These are phyloP conservation scores for Lathyrus tuberosus DNA, from an alignment of 306 rosid species.

Conservation along the genomic window DNA sequence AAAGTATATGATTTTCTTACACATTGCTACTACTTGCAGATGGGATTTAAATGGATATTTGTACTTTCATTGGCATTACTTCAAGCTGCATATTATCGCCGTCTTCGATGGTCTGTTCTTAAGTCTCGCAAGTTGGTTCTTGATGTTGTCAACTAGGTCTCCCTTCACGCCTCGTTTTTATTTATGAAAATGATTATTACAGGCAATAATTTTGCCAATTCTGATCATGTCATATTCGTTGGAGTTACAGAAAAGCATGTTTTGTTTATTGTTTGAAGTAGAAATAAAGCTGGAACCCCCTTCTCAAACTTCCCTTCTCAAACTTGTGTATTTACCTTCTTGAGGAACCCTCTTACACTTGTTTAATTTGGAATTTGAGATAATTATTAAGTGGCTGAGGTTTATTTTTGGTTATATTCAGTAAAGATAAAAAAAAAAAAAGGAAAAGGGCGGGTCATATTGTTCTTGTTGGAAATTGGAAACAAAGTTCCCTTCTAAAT, in stretches of 20 bases:
- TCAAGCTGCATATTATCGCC: conserved; percentile 94
- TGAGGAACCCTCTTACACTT: conserved; percentile 18
- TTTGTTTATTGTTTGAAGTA: conserved; percentile 50
- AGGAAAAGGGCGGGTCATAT: not conserved
- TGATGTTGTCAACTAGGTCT: conserved; percentile 90
- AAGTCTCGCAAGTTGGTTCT: conserved; percentile 99
- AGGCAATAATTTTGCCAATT: conserved; percentile 69
- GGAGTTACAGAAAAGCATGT: conserved; percentile 55
- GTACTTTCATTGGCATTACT: conserved; percentile 88
- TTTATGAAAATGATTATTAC: conserved; percentile 41
- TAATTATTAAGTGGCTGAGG: conserved; percentile 29
- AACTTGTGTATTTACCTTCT: conserved; percentile 41
- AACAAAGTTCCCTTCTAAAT: conserved; percentile 1
- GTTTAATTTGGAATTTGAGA: conserved; percentile 7
- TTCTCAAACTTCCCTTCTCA: conserved; percentile 32
- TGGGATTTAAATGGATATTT: conserved; percentile 99
- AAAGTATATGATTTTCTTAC: not conserved
- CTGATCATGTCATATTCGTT: conserved; percentile 48
- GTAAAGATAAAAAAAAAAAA: not conserved
- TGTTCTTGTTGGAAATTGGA: conserved; percentile 19
- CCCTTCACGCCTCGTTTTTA: conserved; percentile 41
- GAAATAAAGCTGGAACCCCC: conserved; percentile 57
- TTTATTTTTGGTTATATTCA: conserved; percentile 25
- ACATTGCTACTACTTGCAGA: conserved; percentile 52
- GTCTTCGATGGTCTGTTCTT: conserved; percentile 85